Evolutionary conservation across 257 asterid genomes (phyloP), one percentile per base, ranked within the genome.

Genomic region (Datura wrightii): DNA sequence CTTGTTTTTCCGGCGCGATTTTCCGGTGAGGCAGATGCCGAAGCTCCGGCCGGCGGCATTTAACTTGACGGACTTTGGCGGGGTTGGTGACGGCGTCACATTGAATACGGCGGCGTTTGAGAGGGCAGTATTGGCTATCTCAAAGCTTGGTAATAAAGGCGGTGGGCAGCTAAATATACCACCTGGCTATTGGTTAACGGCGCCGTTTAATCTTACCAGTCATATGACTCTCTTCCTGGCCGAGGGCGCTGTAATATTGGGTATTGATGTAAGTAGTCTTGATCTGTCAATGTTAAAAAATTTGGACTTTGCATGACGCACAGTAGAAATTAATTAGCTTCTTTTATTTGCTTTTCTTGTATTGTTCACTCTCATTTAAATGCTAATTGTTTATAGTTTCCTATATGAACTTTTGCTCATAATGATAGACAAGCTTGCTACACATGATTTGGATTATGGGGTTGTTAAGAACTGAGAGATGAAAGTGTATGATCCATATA

Each of bases 81-180:
- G 91, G 39, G 92, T 92, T 83, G 97, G 97, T 3, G 97, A 94
- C 87, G 98, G 97, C 54, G 87, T 88, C 7, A 91, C 95, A 3
- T 82, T 92, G 3, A 94, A 93, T 79, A 93, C 97, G 76, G 92
- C 58, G 63, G 97, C 98, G 82, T 94, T 93, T 84, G 95, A 91
- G 88, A 87, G 62, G 87, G 97, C 97, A 78, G 90, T 94, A 7
- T 36, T 56, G 79, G 95, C 93, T 1, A 92, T 94, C 58, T 90
- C 97, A 16, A 91, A 89, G 87, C 89, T 92, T 14, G 85, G 95
- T 63, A 88, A 84, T 55, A 85, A 83, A 86, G 98, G 98, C 2
- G 97, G 98, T 37, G 97, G 94, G 0, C 97, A 93, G 94, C 94
- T 94, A 5, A 89, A 91, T 85, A 97, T 93, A 83, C 95, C 97